A percentile compares a stretch with the other conserved stretches of the same genome.
phyloP scores from a whole-genome alignment of 2,329 filamentous ascomycete genomes.

The Sporothrix globosa region DNA sequence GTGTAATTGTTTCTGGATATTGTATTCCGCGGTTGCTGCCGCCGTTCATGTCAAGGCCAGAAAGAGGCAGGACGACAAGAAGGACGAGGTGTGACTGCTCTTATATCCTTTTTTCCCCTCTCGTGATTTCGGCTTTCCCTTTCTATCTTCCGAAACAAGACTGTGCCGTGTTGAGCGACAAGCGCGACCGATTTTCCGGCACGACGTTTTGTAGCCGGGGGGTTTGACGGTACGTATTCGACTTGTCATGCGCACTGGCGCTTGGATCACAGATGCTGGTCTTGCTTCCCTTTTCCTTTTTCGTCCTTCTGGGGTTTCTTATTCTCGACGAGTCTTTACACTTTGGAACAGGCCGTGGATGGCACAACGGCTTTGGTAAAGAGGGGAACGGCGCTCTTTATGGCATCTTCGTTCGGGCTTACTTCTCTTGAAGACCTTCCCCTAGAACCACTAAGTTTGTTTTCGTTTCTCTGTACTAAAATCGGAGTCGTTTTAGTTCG shows the following conservation, averaged over 20 bases:
- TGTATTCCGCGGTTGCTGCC: not conserved
- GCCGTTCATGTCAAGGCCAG: not conserved
- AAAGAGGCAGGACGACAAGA: not conserved
- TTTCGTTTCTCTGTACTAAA: not conserved
- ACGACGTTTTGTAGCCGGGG: not conserved
- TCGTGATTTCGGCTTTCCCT: slow-evolving; percentile 5
- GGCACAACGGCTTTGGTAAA: not conserved
- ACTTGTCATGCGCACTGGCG: no score
- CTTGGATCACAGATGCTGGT: not conserved
- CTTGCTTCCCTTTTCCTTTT: not conserved
- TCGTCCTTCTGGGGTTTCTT: not conserved
- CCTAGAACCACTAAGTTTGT: not conserved
- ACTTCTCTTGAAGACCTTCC: not conserved
- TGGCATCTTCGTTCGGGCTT: slow-evolving; percentile 1
- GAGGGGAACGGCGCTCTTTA: slow-evolving; percentile 18
- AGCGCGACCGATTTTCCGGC: not conserved
- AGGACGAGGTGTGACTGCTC: not conserved
- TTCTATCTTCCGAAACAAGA: slow-evolving; percentile 1
- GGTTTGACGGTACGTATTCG: not conserved
- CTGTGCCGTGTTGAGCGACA: slow-evolving; percentile 11
- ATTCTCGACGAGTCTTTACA: not conserved
- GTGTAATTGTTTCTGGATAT: not conserved
- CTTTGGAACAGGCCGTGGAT: not conserved
- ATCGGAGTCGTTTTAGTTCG: not conserved
- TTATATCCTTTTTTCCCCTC: not conserved